Evolutionary conservation across 257 asterid species (phyloP).

Genomic region (Haberlea rhodopensis): DNA sequence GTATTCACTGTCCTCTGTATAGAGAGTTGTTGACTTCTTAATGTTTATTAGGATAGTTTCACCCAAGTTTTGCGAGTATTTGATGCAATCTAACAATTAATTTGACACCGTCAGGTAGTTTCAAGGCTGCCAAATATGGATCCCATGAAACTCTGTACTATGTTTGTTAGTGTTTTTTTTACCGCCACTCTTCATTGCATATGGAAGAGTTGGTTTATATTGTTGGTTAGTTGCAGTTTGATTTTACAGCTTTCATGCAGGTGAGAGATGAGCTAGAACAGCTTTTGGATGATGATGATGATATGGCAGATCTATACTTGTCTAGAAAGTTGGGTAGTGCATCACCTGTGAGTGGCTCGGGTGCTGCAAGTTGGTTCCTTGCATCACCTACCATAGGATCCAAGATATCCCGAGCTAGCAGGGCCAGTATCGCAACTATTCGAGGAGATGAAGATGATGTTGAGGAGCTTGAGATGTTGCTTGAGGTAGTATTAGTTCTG

Average conservation of each 20-base stretch:
- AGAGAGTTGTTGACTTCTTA: background rate
- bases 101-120: background rate
- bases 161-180: background rate
- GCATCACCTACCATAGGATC: conserved; percentile 86
- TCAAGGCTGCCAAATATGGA: background rate
- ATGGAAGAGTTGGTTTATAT: background rate
- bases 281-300: conserved; percentile 95
- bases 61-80: background rate
- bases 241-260: conserved; percentile 39
- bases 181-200: background rate
- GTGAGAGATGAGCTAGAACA: conserved; percentile 97
- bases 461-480: conserved; percentile 93
- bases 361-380: conserved; percentile 67
- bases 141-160: background rate
- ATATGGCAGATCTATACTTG: conserved; percentile 94
- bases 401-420: conserved; percentile 77
- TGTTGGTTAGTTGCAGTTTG: conserved; percentile 7
- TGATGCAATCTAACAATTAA: background rate
- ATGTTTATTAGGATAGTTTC: background rate
- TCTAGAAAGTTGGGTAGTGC: conserved; percentile 71
- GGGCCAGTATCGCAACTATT: conserved; percentile 83
- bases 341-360: conserved; percentile 80
- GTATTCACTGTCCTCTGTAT: background rate
- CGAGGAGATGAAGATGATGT: conserved; percentile 87
- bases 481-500: conserved; percentile 51